These are phyloP conservation scores for Kazachstania kunashirensis DNA, from an alignment of 805 yeast genomes.

Conservation along the genomic window DNA sequence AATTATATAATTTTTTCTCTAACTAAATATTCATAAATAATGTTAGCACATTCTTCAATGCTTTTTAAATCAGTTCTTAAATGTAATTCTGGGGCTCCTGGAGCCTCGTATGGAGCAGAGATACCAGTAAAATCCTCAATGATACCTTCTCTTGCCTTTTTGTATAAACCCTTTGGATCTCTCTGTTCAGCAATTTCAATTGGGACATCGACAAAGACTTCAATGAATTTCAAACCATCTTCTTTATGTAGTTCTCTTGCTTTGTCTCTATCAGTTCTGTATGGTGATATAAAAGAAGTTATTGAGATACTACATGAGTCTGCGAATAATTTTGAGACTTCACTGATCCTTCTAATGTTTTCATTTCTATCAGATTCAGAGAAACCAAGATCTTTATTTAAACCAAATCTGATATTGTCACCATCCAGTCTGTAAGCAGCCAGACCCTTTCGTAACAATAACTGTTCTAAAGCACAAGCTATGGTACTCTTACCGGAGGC, in stretches of 20 bases:
- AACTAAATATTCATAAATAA: slow-evolving; percentile 58
- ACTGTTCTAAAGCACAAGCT: slow-evolving; percentile 88
- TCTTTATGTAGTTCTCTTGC: slow-evolving; percentile 80
- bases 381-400: slow-evolving; percentile 91
- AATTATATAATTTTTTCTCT: slow-evolving; percentile 32
- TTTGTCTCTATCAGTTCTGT: slow-evolving; percentile 68
- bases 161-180: slow-evolving; percentile 94
- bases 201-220: slow-evolving; percentile 89
- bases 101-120: slow-evolving; percentile 93
- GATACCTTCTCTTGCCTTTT: slow-evolving; percentile 91
- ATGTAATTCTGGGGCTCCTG: slow-evolving; percentile 74
- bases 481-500: slow-evolving; percentile 94
- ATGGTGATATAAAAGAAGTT: slow-evolving; percentile 90
- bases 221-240: slow-evolving; percentile 72
- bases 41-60: slow-evolving; percentile 72
- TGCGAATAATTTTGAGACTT: slow-evolving; percentile 87
- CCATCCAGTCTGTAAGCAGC: slow-evolving; percentile 86
- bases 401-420: slow-evolving; percentile 88
- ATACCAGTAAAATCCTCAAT: slow-evolving; percentile 94
- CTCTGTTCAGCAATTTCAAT: slow-evolving; percentile 90
- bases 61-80: slow-evolving; percentile 60
- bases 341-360: slow-evolving; percentile 89
- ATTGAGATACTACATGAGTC: slow-evolving; percentile 83
- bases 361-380: slow-evolving; percentile 87
- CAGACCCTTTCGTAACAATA: slow-evolving; percentile 56